Conservation (phyloP, 805 yeast species). For the Limtongozyma cylindracea region DNA sequence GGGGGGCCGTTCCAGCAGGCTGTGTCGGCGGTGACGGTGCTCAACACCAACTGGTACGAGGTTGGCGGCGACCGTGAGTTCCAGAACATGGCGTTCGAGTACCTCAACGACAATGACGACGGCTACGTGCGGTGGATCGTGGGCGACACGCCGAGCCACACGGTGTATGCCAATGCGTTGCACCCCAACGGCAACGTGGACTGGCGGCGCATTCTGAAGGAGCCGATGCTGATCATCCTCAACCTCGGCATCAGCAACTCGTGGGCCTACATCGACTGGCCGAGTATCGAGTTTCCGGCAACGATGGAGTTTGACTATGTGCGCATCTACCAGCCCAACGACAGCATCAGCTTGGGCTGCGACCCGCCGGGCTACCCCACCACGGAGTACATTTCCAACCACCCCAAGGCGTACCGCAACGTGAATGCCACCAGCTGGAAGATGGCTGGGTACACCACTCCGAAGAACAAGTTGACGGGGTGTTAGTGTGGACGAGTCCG, state of each 20-base stretch:
- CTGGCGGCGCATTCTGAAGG: constrained; percentile 61
- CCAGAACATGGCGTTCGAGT: constrained; percentile 65
- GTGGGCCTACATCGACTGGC: constrained; percentile 93
- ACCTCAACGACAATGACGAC: constrained; percentile 31
- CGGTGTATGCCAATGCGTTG: constrained; percentile 47
- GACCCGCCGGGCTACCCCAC: constrained; percentile 81
- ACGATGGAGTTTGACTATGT: constrained; percentile 63
- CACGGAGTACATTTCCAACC: constrained; percentile 50
- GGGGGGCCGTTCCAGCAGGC: constrained; percentile 16
- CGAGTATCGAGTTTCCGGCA: constrained; percentile 51
- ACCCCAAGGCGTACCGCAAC: constrained; percentile 42
- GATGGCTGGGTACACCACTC: constrained; percentile 44
- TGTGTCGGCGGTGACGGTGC: constrained; percentile 10
- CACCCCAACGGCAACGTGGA: constrained; percentile 83
- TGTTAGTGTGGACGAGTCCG: too few relatives aligned
- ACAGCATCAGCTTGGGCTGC: constrained; percentile 38
- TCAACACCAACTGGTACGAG: constrained; percentile 13
- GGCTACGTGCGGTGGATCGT: constrained; percentile 79
- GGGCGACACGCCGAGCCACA: constrained; percentile 56
- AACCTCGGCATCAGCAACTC: constrained; percentile 78
- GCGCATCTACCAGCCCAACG: constrained; percentile 68
- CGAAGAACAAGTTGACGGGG: constrained; percentile 18
- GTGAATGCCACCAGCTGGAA: constrained; percentile 54
- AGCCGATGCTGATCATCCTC: constrained; percentile 78
- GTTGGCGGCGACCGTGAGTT: constrained; percentile 11